These are phyloP conservation scores for Russula abietina DNA, from an alignment of 768 basidiomycete genomes.

Conservation along the genomic window DNA sequence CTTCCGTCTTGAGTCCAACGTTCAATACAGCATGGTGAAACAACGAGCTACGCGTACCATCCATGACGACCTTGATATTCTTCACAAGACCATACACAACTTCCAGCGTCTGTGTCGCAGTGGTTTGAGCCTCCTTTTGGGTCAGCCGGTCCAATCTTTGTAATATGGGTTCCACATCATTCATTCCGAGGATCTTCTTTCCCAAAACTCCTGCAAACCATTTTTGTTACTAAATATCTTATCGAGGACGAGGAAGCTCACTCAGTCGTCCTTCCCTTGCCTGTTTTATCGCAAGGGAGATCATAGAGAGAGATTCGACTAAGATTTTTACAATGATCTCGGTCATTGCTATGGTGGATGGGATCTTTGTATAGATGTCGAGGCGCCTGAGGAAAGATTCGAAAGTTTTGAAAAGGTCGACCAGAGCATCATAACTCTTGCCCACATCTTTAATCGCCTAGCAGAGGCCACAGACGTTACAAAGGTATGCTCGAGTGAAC, in stretches of 20 bases:
- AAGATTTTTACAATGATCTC: neutral
- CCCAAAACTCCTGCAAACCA: no score
- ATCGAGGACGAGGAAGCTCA: neutral
- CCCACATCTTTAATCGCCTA: neutral
- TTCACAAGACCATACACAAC: neutral
- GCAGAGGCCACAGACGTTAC: no score
- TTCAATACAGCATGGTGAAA: neutral
- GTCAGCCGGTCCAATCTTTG: neutral
- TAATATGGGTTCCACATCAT: no score
- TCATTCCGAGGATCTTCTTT: no score
- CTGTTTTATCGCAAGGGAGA: neutral
- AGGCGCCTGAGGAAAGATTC: neutral
- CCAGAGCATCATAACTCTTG: neutral
- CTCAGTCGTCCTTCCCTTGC: neutral
- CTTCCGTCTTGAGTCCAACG: no score
- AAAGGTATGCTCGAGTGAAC: neutral
- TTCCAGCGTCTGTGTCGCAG: neutral
- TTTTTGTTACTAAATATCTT: neutral
- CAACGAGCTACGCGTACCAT: neutral
- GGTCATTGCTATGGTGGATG: neutral
- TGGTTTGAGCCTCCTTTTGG: neutral
- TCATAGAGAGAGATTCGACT: neutral
- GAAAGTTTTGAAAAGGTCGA: neutral
- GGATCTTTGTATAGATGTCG: neutral
- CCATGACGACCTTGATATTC: neutral